Evolutionary conservation across 306 rosid species (phyloP), one percentile per base, ranked within the genome.

Genomic region (Dicorynia guianensis): DNA sequence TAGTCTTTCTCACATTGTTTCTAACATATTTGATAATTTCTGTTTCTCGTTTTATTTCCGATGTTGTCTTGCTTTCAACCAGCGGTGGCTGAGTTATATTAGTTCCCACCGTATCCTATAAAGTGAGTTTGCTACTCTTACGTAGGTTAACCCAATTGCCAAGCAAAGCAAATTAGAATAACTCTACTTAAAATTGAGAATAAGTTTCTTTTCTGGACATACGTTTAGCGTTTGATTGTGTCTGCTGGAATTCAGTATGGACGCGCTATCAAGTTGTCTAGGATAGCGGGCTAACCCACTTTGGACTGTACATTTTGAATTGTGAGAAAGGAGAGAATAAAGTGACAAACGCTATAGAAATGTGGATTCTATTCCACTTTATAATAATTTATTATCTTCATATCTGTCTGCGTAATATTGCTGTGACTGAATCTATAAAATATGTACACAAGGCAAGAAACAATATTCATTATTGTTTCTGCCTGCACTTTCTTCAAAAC

Each of bases 1-100:
- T 35, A 69, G 90, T 83, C 54, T 25, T 66, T 47, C 46, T 30
- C 3, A 3, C 50, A 20, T 8, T 48, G 76, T 66, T 12, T 8
- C 3, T 12, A 58, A 11, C 5, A 19, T 40, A 18, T 46, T 52
- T 47, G 20, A 11, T 14, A 3, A 3, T 25, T 25, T 25, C 1
- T 25, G 30, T 25, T 17, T 50, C 11, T 63, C 17, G 19, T 60
- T 12, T 78, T 73, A 77, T 33, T 62, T 70, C 30, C 30, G 30
- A 25, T 77, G 25, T 4, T 25, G 20, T 36, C 34, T n/a, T 14
- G 3, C 3, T 11, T 36, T 49, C 19, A 18, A 12, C 5, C 18
- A 2, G 55, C 17, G 14, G 6, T 49, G 46, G 7, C 10, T 40
- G 7, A 14, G 30, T 25, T 25, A 25, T 6, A n/a, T 49, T 4